Percentiles rank a stretch among this genome's conserved stretches.
phyloP scores from a whole-genome alignment of 2,329 filamentous ascomycete species.

The Didymosphaeria variabile region DNA sequence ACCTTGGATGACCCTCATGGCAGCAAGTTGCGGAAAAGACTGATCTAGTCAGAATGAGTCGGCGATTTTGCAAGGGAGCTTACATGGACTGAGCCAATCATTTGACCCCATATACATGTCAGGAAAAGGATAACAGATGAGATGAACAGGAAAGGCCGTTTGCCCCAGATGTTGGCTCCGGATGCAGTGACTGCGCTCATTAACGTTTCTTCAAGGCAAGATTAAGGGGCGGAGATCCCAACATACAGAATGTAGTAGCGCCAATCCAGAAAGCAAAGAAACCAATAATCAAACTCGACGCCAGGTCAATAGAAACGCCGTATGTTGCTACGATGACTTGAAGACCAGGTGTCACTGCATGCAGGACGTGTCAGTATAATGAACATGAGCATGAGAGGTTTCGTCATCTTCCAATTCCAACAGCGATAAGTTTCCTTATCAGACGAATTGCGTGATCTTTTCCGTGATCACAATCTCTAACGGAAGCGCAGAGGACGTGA shows the following conservation, averaged over 20 bases:
- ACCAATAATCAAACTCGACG: constrained; percentile 51
- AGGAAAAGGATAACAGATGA: constrained; percentile 47
- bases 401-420: not conserved
- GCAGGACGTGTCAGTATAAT: not conserved
- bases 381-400: not conserved
- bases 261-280: constrained; percentile 51
- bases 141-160: constrained; percentile 50
- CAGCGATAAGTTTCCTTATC: too few relatives aligned
- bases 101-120: constrained; percentile 50
- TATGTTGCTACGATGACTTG: constrained; percentile 48
- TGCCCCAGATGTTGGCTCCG: constrained; percentile 51
- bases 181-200: constrained; percentile 43
- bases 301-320: constrained; percentile 48
- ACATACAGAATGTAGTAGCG: constrained; percentile 49
- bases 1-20: constrained; percentile 80
- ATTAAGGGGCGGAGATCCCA: too few relatives aligned
- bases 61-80: not conserved
- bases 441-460: too few relatives aligned
- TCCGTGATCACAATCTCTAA: too few relatives aligned
- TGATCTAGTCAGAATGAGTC: constrained; percentile 19
- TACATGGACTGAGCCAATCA: constrained; percentile 7
- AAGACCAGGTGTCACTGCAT: constrained; percentile 48
- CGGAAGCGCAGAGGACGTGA: not conserved
- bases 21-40: constrained; percentile 50
- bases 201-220: not conserved